Conservation (phyloP, 176 grass and related monocot genomes). For the Musa beccarii region DNA sequence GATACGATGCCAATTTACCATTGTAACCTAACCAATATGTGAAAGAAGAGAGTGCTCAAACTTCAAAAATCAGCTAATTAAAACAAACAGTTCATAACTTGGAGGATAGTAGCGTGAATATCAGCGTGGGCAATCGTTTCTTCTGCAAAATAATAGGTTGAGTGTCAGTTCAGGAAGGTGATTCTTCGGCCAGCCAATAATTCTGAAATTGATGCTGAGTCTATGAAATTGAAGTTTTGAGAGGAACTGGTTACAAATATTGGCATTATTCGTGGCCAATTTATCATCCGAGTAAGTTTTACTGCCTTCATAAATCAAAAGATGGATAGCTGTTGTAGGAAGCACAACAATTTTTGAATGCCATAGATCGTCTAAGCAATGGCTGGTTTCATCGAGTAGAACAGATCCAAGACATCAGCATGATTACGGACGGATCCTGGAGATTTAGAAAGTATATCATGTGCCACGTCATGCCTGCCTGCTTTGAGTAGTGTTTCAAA, state of each 20-base stretch:
- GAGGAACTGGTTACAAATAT: background rate
- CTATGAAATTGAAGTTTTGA: background rate
- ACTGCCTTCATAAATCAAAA: slow-evolving; percentile 1
- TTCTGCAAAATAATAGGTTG: no score
- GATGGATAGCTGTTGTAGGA: slow-evolving; percentile 1
- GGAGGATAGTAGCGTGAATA: no score
- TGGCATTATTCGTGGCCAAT: background rate
- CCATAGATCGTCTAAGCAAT: slow-evolving; percentile 25
- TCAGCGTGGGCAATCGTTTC: no score
- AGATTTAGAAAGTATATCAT: slow-evolving; percentile 51
- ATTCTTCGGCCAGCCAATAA: no score
- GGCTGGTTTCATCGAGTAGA: slow-evolving; percentile 40
- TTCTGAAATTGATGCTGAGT: background rate
- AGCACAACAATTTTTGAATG: slow-evolving; percentile 4
- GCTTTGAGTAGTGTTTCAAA: slow-evolving; percentile 55
- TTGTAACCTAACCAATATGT: no score
- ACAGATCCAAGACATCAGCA: slow-evolving; percentile 54
- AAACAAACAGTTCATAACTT: no score
- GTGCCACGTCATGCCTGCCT: slow-evolving; percentile 55
- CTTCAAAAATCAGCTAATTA: no score
- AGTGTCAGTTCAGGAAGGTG: no score
- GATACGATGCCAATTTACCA: no score
- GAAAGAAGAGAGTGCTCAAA: no score
- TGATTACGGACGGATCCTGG: slow-evolving; percentile 55
- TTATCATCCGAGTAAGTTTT: background rate